Evolutionary conservation across 2,329 filamentous ascomycete genomes (phyloP), one percentile per base, ranked within the genome.

Genomic region (Madurella mycetomatis): DNA sequence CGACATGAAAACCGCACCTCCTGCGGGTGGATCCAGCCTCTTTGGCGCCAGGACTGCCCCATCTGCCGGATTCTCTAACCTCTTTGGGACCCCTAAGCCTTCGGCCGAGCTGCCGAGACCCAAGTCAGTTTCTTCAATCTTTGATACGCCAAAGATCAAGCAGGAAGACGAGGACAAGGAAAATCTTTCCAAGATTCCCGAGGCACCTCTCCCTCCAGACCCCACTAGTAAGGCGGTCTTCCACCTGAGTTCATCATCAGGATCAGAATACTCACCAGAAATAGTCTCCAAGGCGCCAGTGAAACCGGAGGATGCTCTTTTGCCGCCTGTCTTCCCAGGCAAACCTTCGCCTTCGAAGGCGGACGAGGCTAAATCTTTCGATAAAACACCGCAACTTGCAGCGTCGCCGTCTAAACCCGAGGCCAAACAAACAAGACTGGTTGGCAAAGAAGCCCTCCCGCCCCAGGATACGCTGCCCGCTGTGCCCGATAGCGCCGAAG

Each of bases 151-250:
- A 3, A 70, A 73, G 55, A 65, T 69, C 46, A 77, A 75, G 58
- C 57, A 64, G 40, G 68, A 71, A 39, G 60, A 65, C 19, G 65
- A 67, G 9, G 61, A 66, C 53, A 71, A 71, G 55, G 67, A 64
- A 59, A 65, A 59, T 54, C 57, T 65, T n/a, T 60, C 62, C 11
- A 58, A 58, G 48, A 61, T 66, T 18, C 59, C 67, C 48, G 65
- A 69, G 55, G 63, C 62, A 32, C 79, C 80, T 54, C 68, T 83
- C 4, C 80, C 81, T 34, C 79, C 80, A 18, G 79, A 83, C 57
- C 69, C 77, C 54, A 81, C 73, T 51, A 83, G 79, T 73, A 81
- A 77, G 71, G 67, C 70, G 54, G 66, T 70, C 48, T 82, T 75
- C 62, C 69, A 73, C 47, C 60, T 80, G 40, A 77, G 75, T 16